phyloP scores from a whole-genome alignment of 129 eudicot genomes.

The carrot (Daucus carota) region DNA sequence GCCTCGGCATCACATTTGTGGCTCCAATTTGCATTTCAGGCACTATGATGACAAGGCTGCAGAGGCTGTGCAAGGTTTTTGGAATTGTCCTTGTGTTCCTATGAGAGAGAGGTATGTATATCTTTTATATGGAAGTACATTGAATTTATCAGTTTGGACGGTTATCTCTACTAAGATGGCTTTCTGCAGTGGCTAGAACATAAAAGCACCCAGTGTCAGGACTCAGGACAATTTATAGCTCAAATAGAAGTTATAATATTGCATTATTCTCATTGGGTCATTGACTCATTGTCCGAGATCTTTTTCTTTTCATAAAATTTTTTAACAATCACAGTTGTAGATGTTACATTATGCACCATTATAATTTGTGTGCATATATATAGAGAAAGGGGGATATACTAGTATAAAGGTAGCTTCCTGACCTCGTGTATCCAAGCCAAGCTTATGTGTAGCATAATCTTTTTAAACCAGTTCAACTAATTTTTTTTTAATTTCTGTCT shows the following conservation, averaged over 20 bases:
- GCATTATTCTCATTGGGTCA: background rate
- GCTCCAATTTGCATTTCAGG: slow-evolving; percentile 36
- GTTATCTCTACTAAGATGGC: background rate
- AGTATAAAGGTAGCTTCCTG: background rate
- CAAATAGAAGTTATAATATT: background rate
- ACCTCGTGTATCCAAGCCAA: background rate
- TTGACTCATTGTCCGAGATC: background rate
- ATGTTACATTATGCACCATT: background rate
- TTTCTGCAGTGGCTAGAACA: background rate
- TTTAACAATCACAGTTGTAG: background rate
- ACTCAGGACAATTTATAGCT: background rate
- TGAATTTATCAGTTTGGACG: background rate
- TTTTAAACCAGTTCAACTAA: background rate
- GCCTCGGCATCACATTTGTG: background rate
- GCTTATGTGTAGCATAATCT: background rate
- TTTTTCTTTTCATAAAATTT: background rate
- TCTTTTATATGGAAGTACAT: background rate
- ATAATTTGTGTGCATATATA: background rate
- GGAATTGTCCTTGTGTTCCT: slow-evolving; percentile 99
- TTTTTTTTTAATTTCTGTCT: background rate
- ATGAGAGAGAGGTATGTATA: slow-evolving; percentile 88
- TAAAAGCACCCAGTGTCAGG: background rate
- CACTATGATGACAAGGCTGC: slow-evolving; percentile 84
- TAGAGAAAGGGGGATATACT: background rate
- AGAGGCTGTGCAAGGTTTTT: slow-evolving; percentile 71